A percentile compares a stretch with the other conserved stretches of the same genome.
Conservation (phyloP, 2,329 filamentous ascomycete genomes). For the Aspergillus aculeatinus region DNA sequence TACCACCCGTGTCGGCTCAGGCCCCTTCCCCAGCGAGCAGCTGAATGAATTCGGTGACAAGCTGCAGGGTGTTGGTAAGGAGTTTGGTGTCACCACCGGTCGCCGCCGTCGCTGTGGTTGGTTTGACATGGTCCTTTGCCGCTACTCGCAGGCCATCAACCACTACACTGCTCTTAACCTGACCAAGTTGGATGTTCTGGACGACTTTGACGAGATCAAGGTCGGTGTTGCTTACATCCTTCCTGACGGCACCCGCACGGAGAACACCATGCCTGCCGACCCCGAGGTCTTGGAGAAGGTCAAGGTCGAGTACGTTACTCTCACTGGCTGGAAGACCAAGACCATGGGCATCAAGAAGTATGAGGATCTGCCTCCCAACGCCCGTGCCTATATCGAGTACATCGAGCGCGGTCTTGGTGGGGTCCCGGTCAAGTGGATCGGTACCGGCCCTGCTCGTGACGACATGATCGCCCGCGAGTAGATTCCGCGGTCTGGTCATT, state of each 20-base stretch:
- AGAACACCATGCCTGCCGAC: conserved; percentile 60
- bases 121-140: conserved; percentile 64
- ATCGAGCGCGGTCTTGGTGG: conserved; percentile 58
- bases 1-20: conserved; percentile 59
- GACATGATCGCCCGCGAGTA: conserved; percentile 57
- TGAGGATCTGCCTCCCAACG: conserved; percentile 58
- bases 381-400: conserved; percentile 60
- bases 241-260: conserved; percentile 48
- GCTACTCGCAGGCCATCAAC: conserved; percentile 59
- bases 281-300: conserved; percentile 53
- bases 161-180: conserved; percentile 59
- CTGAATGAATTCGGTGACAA: conserved; percentile 57
- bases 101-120: conserved; percentile 63
- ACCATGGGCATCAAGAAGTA: conserved; percentile 59
- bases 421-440: conserved; percentile 62
- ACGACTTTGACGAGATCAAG: conserved; percentile 63
- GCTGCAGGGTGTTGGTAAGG: conserved; percentile 56
- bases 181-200: conserved; percentile 64
- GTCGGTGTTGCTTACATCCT: conserved; percentile 59
- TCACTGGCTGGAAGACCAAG: conserved; percentile 61
- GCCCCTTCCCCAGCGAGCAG: conserved; percentile 64
- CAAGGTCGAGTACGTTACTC: conserved; percentile 58
- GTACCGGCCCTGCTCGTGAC: conserved; percentile 60
- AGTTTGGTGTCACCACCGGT: conserved; percentile 60
- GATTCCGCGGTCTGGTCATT: not conserved